Percentiles rank a stretch among this genome's conserved stretches.
Evolutionary conservation across 2,329 filamentous ascomycete genomes (phyloP).

Genomic region (Dothistroma pini): DNA sequence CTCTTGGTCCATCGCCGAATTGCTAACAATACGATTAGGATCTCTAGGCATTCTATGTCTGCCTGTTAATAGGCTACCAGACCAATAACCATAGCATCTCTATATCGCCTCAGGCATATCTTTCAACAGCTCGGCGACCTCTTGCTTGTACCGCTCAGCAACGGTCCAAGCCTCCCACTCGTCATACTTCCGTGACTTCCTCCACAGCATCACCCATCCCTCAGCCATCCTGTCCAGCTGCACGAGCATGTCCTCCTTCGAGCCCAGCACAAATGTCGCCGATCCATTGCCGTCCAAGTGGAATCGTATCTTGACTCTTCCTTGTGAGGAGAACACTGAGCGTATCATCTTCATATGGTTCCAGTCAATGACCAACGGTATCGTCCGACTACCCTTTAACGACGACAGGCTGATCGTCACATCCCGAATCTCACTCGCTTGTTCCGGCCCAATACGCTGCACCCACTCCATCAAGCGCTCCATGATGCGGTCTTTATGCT

Average conservation of each 20-base stretch:
- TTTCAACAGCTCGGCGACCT: constrained; percentile 17
- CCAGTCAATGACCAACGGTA: constrained; percentile 17
- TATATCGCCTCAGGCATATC: constrained; percentile 20
- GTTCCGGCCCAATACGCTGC: constrained; percentile 9
- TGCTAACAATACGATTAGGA: background rate
- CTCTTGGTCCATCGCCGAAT: background rate
- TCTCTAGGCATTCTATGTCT: background rate
- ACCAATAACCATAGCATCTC: background rate
- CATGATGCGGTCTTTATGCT: constrained; percentile 16
- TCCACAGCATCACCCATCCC: constrained; percentile 17
- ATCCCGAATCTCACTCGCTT: constrained; percentile 20
- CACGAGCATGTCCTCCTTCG: constrained; percentile 9
- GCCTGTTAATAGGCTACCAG: background rate
- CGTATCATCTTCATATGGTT: constrained; percentile 16
- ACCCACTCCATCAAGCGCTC: constrained; percentile 13
- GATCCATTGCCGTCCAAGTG: constrained; percentile 19
- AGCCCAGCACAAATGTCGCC: constrained; percentile 16
- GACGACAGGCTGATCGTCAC: constrained; percentile 20
- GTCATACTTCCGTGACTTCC: constrained; percentile 17
- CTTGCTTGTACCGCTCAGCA: constrained; percentile 17
- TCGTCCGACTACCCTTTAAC: constrained; percentile 14
- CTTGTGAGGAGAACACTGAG: constrained; percentile 19
- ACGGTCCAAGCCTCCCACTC: constrained; percentile 13
- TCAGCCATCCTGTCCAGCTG: constrained; percentile 19
- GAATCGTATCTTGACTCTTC: constrained; percentile 16